phyloP scores from a whole-genome alignment of 2,329 filamentous ascomycete genomes.

The Claviceps pazoutovae region DNA sequence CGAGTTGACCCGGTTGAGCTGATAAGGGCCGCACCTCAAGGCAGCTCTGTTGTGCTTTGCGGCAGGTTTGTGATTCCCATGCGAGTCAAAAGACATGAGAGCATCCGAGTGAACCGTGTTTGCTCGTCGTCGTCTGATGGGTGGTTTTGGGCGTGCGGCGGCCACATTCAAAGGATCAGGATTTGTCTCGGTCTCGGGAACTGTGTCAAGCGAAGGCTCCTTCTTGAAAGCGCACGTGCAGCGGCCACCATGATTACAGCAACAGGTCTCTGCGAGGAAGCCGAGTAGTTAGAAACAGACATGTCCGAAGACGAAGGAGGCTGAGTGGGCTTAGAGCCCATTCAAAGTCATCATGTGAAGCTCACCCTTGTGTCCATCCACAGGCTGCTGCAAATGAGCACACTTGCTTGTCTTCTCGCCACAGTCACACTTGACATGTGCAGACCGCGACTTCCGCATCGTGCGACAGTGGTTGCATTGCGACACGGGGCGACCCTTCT shows the following conservation, averaged over 20 bases:
- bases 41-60: slow-evolving; percentile 46
- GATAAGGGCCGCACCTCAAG: slow-evolving; percentile 49
- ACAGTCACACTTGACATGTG: slow-evolving; percentile 94
- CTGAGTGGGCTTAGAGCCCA: neutral
- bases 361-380: slow-evolving; percentile 48
- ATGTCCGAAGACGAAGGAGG: slow-evolving; percentile 3
- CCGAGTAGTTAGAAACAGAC: slow-evolving; percentile 5
- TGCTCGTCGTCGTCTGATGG: slow-evolving; percentile 38
- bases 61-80: slow-evolving; percentile 49
- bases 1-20: slow-evolving; percentile 43
- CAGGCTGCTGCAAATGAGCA: slow-evolving; percentile 41
- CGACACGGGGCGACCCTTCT: slow-evolving; percentile 92
- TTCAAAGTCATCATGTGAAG: slow-evolving; percentile 4
- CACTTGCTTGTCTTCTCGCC: slow-evolving; percentile 76
- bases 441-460: slow-evolving; percentile 88
- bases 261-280: slow-evolving; percentile 44
- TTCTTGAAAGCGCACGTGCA: slow-evolving; percentile 54
- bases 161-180: slow-evolving; percentile 22
- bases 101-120: slow-evolving; percentile 50
- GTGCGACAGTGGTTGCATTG: slow-evolving; percentile 96
- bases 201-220: slow-evolving; percentile 44
- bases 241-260: slow-evolving; percentile 54
- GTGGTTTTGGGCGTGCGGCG: slow-evolving; percentile 25
- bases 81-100: slow-evolving; percentile 44
- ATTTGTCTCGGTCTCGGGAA: slow-evolving; percentile 50